Conservation (phyloP, 106 monocot species). For the Dioscorea zingiberensis region DNA sequence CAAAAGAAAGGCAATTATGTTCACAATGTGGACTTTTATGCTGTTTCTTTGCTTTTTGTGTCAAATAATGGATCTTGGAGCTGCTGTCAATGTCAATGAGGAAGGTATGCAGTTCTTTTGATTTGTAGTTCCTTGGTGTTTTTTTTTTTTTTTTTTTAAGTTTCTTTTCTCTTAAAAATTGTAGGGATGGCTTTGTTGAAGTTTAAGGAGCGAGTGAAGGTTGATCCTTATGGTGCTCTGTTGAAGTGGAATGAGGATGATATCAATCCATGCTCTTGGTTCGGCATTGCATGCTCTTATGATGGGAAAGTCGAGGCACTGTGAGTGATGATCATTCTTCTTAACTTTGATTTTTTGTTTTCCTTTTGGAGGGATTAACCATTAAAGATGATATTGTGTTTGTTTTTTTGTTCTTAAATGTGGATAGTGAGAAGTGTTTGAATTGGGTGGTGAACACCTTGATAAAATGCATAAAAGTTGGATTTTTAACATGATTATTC, state of each 20-base stretch:
- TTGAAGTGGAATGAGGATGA: constrained; percentile 29
- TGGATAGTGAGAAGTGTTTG: too few relatives aligned
- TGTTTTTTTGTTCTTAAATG: background rate
- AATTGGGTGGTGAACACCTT: too few relatives aligned
- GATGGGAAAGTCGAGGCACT: constrained; percentile 38
- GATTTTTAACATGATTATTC: too few relatives aligned
- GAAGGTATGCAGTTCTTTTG: constrained; percentile 37
- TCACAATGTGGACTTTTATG: constrained; percentile 5
- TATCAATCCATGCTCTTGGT: constrained; percentile 46
- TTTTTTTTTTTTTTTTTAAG: background rate
- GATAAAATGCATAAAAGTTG: too few relatives aligned
- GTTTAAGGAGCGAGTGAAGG: constrained; percentile 35
- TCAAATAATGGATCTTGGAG: constrained; percentile 18
- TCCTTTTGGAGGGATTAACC: too few relatives aligned
- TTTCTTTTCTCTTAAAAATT: background rate
- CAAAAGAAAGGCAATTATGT: too few relatives aligned
- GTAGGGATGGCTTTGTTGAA: constrained; percentile 37
- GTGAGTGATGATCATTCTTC: constrained; percentile 31
- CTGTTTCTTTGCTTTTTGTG: constrained; percentile 22
- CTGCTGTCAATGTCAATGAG: constrained; percentile 29
- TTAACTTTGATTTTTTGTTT: too few relatives aligned
- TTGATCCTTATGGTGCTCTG: constrained; percentile 41
- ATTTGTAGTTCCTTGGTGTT: background rate
- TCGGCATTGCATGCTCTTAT: constrained; percentile 36
- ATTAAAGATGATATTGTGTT: background rate